Percentiles rank a stretch among this genome's conserved stretches.
Evolutionary conservation across 2,329 filamentous ascomycete species (phyloP).

Genomic region (Nigrospora oryzae): DNA sequence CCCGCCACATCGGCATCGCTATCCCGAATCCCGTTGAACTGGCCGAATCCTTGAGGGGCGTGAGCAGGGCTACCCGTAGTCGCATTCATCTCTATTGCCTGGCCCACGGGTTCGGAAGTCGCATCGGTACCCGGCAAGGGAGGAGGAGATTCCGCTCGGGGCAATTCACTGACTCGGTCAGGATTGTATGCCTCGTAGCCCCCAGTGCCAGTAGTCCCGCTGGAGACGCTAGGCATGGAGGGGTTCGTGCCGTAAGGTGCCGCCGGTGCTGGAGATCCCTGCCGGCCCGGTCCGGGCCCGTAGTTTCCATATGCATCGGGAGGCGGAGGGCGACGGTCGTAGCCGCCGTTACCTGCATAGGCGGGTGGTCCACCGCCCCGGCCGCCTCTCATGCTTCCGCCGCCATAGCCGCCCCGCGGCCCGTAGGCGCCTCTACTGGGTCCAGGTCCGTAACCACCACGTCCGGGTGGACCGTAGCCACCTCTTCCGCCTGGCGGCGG

Average conservation of each 20-base stretch:
- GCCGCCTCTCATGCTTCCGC: conserved; percentile 25
- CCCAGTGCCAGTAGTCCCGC: conserved; percentile 15
- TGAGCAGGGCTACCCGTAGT: conserved; percentile 44
- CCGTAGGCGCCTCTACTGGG: conserved; percentile 24
- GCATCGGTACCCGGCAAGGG: conserved; percentile 41
- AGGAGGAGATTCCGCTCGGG: conserved; percentile 56
- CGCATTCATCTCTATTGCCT: conserved; percentile 75
- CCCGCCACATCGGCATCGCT: conserved; percentile 66
- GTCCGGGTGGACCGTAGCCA: conserved; percentile 38
- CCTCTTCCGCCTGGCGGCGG: conserved; percentile 34
- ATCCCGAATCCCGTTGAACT: conserved; percentile 43
- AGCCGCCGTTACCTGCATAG: conserved; percentile 31
- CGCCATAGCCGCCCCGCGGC: conserved; percentile 20
- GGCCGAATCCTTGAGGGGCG: conserved; percentile 31
- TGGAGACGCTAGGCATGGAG: conserved; percentile 26
- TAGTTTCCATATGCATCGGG: conserved; percentile 16
- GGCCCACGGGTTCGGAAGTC: conserved; percentile 36
- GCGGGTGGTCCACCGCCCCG: conserved; percentile 31
- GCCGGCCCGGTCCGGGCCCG: conserved; percentile 19
- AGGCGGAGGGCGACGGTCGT: conserved; percentile 22
- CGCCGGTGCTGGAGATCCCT: conserved; percentile 27
- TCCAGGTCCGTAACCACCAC: conserved; percentile 33
- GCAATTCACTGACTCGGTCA: conserved; percentile 34
- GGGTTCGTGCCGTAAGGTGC: conserved; percentile 27
- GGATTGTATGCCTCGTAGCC: conserved; percentile 35